A percentile compares a stretch with the other conserved stretches of the same genome.
Evolutionary conservation across 768 basidiomycete genomes (phyloP).

Genomic region (Coprinopsis marcescibilis): DNA sequence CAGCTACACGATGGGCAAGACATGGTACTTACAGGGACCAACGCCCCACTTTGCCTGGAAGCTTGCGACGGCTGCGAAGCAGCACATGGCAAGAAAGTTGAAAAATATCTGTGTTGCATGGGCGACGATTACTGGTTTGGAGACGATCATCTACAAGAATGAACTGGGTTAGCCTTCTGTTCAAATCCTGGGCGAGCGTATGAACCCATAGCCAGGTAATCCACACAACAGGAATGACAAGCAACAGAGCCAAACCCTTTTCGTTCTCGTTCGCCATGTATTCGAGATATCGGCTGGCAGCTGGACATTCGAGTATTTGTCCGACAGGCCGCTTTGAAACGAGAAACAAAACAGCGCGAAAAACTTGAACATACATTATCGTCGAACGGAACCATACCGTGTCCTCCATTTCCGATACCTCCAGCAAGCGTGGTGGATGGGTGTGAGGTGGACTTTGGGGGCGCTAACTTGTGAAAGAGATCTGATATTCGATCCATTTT

Average conservation of each 20-base stretch:
- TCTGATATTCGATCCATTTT: conserved; percentile 58
- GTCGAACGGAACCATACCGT: conserved; percentile 56
- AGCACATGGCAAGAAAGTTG: conserved; percentile 88
- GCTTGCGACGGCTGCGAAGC: conserved; percentile 81
- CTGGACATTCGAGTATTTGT: neutral
- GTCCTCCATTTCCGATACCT: conserved; percentile 50
- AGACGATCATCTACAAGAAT: conserved; percentile 73
- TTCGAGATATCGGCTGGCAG: neutral
- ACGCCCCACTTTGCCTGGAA: conserved; percentile 85
- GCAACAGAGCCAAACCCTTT: conserved; percentile 48
- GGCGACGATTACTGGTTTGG: conserved; percentile 75
- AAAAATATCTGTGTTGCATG: conserved; percentile 82
- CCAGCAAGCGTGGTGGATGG: conserved; percentile 37
- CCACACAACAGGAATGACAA: conserved; percentile 61
- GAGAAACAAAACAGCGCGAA: conserved; percentile 8
- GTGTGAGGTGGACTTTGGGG: conserved; percentile 35
- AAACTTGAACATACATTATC: conserved; percentile 58
- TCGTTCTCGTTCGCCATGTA: neutral
- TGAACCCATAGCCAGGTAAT: conserved; percentile 67
- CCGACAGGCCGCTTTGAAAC: neutral
- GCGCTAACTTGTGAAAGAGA: conserved; percentile 39
- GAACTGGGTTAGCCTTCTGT: conserved; percentile 10
- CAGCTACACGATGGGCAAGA: conserved; percentile 13
- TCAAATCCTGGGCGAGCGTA: conserved; percentile 13
- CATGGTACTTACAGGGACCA: conserved; percentile 69